Evolutionary conservation across 2,329 filamentous ascomycete genomes (phyloP), one percentile per base, ranked within the genome.

Genomic region (Diaporthe longicolla): DNA sequence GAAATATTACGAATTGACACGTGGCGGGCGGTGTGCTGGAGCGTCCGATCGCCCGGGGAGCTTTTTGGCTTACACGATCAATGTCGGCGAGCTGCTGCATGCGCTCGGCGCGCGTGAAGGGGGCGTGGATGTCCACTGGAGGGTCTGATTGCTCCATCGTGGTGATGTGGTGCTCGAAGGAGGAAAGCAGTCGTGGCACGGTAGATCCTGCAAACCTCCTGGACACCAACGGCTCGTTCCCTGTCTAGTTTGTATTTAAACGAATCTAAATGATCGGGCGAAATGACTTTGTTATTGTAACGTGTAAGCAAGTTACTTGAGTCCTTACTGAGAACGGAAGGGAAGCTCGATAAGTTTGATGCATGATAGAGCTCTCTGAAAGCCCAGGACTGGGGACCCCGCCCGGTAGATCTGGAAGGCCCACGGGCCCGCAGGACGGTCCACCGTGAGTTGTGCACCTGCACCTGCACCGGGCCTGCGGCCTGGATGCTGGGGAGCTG

Each of bases 11-110:
- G 4, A 43, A 29, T 69, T 82, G 75, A 76, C 71, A 40, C n/a
- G 24, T 35, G 40, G 48, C 32, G 55, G 29, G 35, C 19, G 11
- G 32, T 4, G 32, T 8, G 32, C 32, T 35, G 32, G 32, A 8
- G 4, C 32, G 32, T 35, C 32, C 32, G 32, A 9, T 37, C 35
- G 35, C 35, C 13, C 15, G 45, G 43, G 13, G 43, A 58, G 32
- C 13, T 50, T 48, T 32, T 74, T 52, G 32, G 45, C 63, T 71
- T 80, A 92, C 91, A 79, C 90, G 89, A 84, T 97, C 95, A 78
- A 97, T 93, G 55, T 92, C 90, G 78, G 92, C 93, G 72, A 97
- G 89, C 79, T 97, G 94, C 73, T 92, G 87, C 77, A 97, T 95
- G 77, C 93, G 94, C 81, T 97, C 93, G 54, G 93, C 89, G 45